phyloP scores from a whole-genome alignment of 2,329 filamentous ascomycete genomes.

The Triangularia verruculosa region DNA sequence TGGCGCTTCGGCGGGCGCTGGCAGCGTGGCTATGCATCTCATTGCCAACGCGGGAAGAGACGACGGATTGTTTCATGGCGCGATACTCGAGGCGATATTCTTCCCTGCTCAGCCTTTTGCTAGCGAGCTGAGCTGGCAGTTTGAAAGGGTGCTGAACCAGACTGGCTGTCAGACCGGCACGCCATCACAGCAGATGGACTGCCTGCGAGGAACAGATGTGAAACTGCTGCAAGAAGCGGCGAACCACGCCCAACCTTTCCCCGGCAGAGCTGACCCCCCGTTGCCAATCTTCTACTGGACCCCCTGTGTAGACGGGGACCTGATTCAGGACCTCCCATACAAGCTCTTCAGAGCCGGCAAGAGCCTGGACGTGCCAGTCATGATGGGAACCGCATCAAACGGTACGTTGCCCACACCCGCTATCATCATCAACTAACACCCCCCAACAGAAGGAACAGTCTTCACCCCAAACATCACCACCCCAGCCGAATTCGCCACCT shows the following conservation, averaged over 20 bases:
- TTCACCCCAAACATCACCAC: conserved; percentile 42
- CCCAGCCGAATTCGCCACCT: conserved; percentile 35
- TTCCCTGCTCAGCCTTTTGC: conserved; percentile 47
- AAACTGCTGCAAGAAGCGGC: conserved; percentile 38
- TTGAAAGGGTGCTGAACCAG: conserved; percentile 36
- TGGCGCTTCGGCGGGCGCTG: conserved; percentile 59
- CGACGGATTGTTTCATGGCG: conserved; percentile 46
- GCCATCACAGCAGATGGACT: conserved; percentile 35
- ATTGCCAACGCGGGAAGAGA: conserved; percentile 45
- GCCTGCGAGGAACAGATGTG: conserved; percentile 39
- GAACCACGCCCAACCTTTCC: conserved; percentile 42
- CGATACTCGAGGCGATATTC: conserved; percentile 47
- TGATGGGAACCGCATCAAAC: conserved; percentile 45
- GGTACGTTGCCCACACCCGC: conserved; percentile 32
- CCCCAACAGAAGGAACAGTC: conserved; percentile 42
- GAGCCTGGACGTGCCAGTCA: conserved; percentile 44
- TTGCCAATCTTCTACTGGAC: conserved; percentile 49
- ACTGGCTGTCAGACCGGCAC: conserved; percentile 36
- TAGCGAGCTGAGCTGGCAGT: conserved; percentile 47
- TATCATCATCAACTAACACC: background rate
- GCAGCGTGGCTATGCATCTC: conserved; percentile 54
- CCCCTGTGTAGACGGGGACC: conserved; percentile 47
- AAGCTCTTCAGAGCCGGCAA: conserved; percentile 38
- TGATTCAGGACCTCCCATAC: conserved; percentile 43
- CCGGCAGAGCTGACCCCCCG: conserved; percentile 33